Conservation (phyloP, 257 asterid genomes). For the Solanum peruvianum region DNA sequence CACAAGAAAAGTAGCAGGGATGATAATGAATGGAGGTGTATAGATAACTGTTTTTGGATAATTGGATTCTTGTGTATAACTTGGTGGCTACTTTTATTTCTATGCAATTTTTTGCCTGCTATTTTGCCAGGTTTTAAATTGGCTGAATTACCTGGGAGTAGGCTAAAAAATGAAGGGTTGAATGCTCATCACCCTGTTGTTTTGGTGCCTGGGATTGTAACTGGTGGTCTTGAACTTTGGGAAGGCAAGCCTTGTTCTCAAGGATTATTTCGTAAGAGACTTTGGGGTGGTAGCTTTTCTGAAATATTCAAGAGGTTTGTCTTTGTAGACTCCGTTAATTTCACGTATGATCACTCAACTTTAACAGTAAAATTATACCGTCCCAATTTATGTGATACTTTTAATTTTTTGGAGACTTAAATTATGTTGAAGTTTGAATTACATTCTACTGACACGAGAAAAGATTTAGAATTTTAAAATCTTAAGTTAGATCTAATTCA, state of each 20-base stretch:
- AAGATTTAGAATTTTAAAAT: not conserved
- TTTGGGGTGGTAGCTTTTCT: conserved; percentile 85
- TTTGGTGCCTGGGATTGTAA: conserved; percentile 77
- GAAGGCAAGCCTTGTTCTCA: conserved; percentile 79
- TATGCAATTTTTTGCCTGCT: conserved; percentile 34
- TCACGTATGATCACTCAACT: not conserved
- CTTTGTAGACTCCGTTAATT: not conserved
- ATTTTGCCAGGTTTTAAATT: conserved; percentile 24
- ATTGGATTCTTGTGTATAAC: conserved; percentile 54
- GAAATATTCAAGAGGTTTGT: conserved; percentile 63
- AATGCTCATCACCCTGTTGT: conserved; percentile 63
- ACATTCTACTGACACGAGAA: not conserved
- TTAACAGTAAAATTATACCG: not conserved
- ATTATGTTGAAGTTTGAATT: not conserved
- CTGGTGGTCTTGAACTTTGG: conserved; percentile 94
- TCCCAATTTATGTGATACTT: not conserved
- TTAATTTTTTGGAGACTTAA: not conserved
- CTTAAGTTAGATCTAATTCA: not conserved
- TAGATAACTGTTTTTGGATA: conserved; percentile 55
- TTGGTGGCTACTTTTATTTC: conserved; percentile 64
- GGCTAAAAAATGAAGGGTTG: conserved; percentile 45
- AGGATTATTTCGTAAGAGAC: conserved; percentile 66
- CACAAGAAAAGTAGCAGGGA: not conserved
- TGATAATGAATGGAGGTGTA: conserved; percentile 42
- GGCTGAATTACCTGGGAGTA: conserved; percentile 47